Evolutionary conservation across 2,329 filamentous ascomycete species (phyloP), one percentile per base, ranked within the genome.

Genomic region (Verticillium zaregamsianum): DNA sequence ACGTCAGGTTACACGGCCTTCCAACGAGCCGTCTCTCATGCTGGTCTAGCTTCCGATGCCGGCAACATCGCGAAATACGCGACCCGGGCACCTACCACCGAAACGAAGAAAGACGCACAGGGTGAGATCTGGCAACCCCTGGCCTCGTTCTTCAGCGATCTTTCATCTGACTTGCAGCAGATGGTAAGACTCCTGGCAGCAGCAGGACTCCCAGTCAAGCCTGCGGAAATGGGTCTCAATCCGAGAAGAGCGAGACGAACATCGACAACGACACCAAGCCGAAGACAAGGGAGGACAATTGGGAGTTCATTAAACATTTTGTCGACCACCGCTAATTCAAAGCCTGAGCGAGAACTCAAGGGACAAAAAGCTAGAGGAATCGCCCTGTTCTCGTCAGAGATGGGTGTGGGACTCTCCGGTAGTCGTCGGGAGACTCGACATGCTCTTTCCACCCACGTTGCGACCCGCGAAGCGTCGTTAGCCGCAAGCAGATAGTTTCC

Each of bases 261-360:
- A 17, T 15, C 11, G 25, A 17, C 23, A 17, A 15, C 11, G 25
- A 28, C 37, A 28, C 31, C 1, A 58, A 58, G 23, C 57, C 57
- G 17, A 32, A 49, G 23, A 35, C 55, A 3, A 20, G 12, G 14
- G 37, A 33, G 11, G 23, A 58, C 5, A 49, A 40, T 20, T 45
- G 37, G 25, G 57, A 58, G 39, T 58, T 58, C 28, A 28, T 58
- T 14, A 58, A 58, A 40, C 28, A 45, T n/a, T 58, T 58, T 40
- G 45, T 32, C 14, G 57, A 58, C 17, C 25, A 58, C 11, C 33
- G 31, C 8, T 57, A 14, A 25, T 17, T 9, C 17, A 9, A 20
- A 20, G 3, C 1, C n/a, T n/a, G 5, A 17, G 7, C 39, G 3
- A 3, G 17, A n/a, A n/a, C 17, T 3, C 8, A 17, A 20, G 8